Evolutionary conservation across 2,329 filamentous ascomycete genomes (phyloP), one percentile per base, ranked within the genome.

Genomic region (Fusarium buxicola): DNA sequence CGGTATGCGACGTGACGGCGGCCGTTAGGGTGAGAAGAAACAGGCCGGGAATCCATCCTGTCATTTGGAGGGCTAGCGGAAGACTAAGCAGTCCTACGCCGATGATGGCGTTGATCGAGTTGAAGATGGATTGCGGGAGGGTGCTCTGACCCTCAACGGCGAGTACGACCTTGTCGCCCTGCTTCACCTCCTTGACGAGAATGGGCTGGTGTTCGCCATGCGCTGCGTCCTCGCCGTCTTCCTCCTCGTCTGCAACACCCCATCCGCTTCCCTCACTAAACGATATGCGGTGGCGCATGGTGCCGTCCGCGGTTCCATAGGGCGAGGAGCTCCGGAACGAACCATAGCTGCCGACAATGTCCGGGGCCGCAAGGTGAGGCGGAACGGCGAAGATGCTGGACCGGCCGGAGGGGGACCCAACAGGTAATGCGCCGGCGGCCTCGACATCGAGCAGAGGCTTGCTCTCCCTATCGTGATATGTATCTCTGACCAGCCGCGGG

Each of bases 121-220:
- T 99, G 82, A 98, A 96, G 61, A 97, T 86, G 7, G 94, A 98
- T 79, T 98, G 94, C 1, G 93, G 93, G 13, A 98, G 82, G 1
- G 94, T 99, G n/a, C 92, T 96, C 78, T 96, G 93, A 34, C 94
- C 94, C 60, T 96, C 90, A 3, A 97, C 89, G 3, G 94, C 86
- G 68, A 94, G 86, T 53, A 97, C 87, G 43, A 94, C 86, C 72
- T 90, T 92, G 36, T 95, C 92, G 66, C 95, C 92, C 69, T 95
- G 91, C 73, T 96, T 91, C 11, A 97, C 85, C 75, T 94, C 91
- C 78, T 93, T 94, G 49, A 97, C 89, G n/a, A 97, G 79, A 52
- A 97, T 84, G 2, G 92, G 91, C 65, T 91, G 88, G 28, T 85
- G 81, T 69, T 90, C 89, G 25, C 84, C 84, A 61, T 86, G 85